Evolutionary conservation across 148 eudicot genomes (phyloP).

Genomic region (Rheum nobile): DNA sequence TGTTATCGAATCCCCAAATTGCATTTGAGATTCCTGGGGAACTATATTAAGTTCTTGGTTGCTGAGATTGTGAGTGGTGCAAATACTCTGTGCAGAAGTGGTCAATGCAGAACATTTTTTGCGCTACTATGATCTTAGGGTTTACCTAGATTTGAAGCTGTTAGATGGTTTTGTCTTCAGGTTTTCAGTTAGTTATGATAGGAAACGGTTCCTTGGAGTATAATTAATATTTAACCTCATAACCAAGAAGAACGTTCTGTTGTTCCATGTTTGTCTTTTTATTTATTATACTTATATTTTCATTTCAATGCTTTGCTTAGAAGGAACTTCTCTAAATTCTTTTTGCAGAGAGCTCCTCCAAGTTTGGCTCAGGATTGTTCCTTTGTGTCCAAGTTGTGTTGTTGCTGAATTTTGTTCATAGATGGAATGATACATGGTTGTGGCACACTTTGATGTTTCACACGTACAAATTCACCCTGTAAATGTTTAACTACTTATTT

Average conservation of each 20-base stretch:
- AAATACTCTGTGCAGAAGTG: neutral
- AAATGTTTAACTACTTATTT: too few species aligned
- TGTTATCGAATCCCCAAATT: neutral
- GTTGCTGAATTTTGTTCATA: constrained; percentile 93
- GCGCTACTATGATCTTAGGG: neutral
- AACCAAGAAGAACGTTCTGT: neutral
- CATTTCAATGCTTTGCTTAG: neutral
- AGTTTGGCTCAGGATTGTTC: constrained; percentile 93
- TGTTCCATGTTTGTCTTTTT: neutral
- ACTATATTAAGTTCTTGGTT: too few species aligned
- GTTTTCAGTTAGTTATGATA: neutral
- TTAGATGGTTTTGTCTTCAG: neutral
- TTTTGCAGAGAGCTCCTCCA: constrained; percentile 73
- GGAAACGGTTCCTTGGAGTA: neutral
- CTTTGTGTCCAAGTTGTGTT: constrained; percentile 97
- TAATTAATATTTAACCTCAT: neutral
- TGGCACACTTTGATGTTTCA: too few species aligned
- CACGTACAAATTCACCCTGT: too few species aligned
- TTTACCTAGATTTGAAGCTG: neutral
- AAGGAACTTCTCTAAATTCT: neutral
- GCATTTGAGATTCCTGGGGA: constrained; percentile 88
- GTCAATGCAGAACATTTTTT: neutral
- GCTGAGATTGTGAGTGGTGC: neutral
- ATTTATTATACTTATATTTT: neutral
- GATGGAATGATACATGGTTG: constrained; percentile 99